Base-by-base conservation (phyloP, 225 moss, liverwort and hornwort genomes). In the Bryum argenteum region DNA sequence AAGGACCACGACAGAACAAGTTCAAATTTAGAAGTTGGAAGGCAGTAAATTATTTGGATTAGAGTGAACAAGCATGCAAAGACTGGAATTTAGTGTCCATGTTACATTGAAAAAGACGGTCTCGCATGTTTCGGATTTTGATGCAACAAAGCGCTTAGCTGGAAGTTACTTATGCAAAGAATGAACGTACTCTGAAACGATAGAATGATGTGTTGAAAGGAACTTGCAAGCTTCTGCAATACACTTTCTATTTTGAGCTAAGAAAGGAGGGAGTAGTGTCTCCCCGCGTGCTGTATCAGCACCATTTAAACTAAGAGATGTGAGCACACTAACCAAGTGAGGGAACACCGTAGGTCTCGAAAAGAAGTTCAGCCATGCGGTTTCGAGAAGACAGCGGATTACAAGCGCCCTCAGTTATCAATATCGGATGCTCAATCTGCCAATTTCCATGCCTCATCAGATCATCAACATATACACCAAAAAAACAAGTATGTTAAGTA, bases 361-460 rank as follows among this genome's bases (percentile, higher is more conserved):
- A 97, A 54, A 97, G 87, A 67, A 97, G 96, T 77, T 97, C 96
- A 50, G 91, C 96, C 93, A 97, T 93, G 77, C 93, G 93, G 54
- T 81, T 85, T 11, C 93, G 91, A 77, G 89, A 93, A 40, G 84
- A 92, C 5, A 86, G 58, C 38, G 96, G 96, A 44, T 92, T 97
- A 69, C 91, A 89, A 43, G 91, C 87, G 61, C 93, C 93, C 79
- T 97, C 96, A 3, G 93, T 94, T 76, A 97, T 76, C 54, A 97
- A 69, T 23, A 97, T 83, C 18, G 96, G 93, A 85, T 97, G 96
- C 41, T 94, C 93, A 76, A 97, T 90, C 96, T 97, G 90, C 64
- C 75, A 78, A 66, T 59, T 20, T 57, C 73, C 77, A 79, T 65
- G 72, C 57, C 72, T 73, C 61, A 70, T 66, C 73, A 79, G 55